Evolutionary conservation across 495 filamentous ascomycete species (phyloP), one percentile per base, ranked within the genome.

Genomic region (Massariosphaeria phaeospora): DNA sequence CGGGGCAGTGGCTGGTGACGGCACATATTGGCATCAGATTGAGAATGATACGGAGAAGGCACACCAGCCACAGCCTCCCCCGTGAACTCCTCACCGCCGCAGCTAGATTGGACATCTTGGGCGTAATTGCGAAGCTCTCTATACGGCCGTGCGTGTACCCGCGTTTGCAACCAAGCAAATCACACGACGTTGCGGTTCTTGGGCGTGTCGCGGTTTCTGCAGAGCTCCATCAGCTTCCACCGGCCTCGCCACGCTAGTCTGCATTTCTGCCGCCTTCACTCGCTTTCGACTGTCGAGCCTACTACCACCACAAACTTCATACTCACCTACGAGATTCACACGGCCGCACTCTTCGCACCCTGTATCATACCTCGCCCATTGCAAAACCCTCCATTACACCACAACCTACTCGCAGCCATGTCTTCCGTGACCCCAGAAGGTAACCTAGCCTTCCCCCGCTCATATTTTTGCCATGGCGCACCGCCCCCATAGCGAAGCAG

Each of bases 371-470:
- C 7, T 30, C 41, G 33, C 20, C 9, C n/a, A 44, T n/a, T 33
- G 20, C 18, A 12, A 17, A 42, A 33, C 33, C 25, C 41, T 27
- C 34, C 21, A 7, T 43, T 41, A 26, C 18, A 36, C 31, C 17
- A 17, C 33, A 26, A 30, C 24, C 26, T 13, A 9, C 40, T 39
- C 33, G 2, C 33, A 31, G 60, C 6, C 17, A 67, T 67, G 64
- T 38, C 64, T 39, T 49, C 50, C 5, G 40, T 69, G 52, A 70
- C 67, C 3, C 69, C 69, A 5, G 69, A 72, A 66, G 69, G 69
- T 72, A 66, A 47, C 67, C 52, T 38, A 51, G 43, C 52, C 52
- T 52, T 30, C 23, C 33, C 9, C 13, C 15, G 23, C 21, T 30
- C 27, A 27, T 36, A 33, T 35, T 5, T 26, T 9, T 25, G 7